Base-by-base conservation (phyloP, 768 basidiomycete genomes). In the Tylopilus balloui region DNA sequence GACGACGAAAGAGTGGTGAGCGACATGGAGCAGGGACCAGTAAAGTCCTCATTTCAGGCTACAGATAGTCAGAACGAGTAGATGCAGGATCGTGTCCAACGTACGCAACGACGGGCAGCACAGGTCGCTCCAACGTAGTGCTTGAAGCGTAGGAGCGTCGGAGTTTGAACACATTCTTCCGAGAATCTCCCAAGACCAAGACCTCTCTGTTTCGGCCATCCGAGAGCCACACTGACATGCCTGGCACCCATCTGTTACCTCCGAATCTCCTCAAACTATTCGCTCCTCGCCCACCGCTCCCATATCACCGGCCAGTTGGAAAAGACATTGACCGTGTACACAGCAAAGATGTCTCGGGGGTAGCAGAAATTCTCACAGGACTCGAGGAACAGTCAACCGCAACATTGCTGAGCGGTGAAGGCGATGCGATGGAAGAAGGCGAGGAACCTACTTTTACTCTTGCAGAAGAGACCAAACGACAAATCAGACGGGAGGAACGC, bases 241-340 rank as follows among this genome's bases (percentile, higher is more conserved):
- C 75, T 10, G 88, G 87, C 41, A 92, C 91, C 4, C 90, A 94
- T 71, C 77, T 94, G 20, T 79, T 99, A 20, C 95, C 95, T 4
- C 92, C 92, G 3, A 96, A 97, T 70, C 81, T 99, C 45, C 84
- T 98, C 68, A 93, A 95, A 67, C 86, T 98, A 57, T 99, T 98
- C 67, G 86, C 92, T 0, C 93, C 96, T 4, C 83, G 96, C 7
- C 92, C 95, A 1, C 88, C 86, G 3, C 78, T 97, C 4, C 87
- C 88, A 1, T 98, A 92, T 65, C 62, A 83, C 25, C 84, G 92
- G 9, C 93, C 95, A 0, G 76, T 91, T 28, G 92, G 88, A 65
- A 84, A 73, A 58, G 91, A 96, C 64, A 83, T 89, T 31, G 80
- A 89, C 69, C 81, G 82, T 27, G 76, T 92, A 50, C 77, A 71